A percentile compares a stretch with the other conserved stretches of the same genome.
phyloP scores from a whole-genome alignment of 2,329 filamentous ascomycete species.

The Chaetomium globosum region DNA sequence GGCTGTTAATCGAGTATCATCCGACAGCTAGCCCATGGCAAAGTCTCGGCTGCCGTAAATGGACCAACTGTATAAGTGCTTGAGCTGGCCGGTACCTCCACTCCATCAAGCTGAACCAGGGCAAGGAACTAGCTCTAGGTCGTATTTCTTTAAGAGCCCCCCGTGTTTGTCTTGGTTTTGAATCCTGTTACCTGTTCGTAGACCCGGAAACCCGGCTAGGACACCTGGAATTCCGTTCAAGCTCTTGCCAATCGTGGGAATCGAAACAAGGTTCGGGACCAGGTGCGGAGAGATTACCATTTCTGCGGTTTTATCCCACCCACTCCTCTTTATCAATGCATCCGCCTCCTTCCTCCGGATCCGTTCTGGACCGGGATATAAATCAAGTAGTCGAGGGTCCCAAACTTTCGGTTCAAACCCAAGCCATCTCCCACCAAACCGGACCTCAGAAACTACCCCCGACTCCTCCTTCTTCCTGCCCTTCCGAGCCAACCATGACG shows the following conservation, averaged over 20 bases:
- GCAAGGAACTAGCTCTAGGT: neutral
- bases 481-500: constrained; percentile 12
- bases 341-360: neutral
- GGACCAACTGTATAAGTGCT: constrained; percentile 26
- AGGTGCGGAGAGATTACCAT: constrained; percentile 17
- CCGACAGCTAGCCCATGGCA: constrained; percentile 11
- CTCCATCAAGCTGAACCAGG: constrained; percentile 18
- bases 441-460: constrained; percentile 1
- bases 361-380: constrained; percentile 16
- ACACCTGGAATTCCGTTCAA: constrained; percentile 2
- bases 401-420: constrained; percentile 1
- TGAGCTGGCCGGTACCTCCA: constrained; percentile 5
- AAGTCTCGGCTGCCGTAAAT: constrained; percentile 28
- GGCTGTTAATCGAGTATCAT: neutral
- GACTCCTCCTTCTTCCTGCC: constrained; percentile 1
- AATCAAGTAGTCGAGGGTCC: constrained; percentile 4
- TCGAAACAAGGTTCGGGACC: constrained; percentile 19
- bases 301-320: neutral
- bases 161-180: constrained; percentile 11
- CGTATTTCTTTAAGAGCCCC: constrained; percentile 11
- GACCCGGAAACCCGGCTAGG: constrained; percentile 1
- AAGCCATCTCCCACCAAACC: neutral
- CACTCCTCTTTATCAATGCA: constrained; percentile 11
- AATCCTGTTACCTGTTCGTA: neutral
- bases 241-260: constrained; percentile 20